Evolutionary conservation across 2,329 filamentous ascomycete species (phyloP).

Genomic region (Apiospora pterosperma): DNA sequence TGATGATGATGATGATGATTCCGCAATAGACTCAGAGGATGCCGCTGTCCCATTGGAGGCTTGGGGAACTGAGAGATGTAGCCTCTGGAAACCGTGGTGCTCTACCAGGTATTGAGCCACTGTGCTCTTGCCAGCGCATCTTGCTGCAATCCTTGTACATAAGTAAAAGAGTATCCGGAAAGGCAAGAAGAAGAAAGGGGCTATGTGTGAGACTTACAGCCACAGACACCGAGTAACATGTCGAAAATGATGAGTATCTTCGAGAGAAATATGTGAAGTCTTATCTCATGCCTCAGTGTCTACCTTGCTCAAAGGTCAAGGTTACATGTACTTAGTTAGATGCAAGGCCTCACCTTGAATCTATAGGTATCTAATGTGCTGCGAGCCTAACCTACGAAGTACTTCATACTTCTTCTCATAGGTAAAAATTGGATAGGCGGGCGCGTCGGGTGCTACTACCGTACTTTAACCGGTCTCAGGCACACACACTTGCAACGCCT

Average conservation of each 20-base stretch:
- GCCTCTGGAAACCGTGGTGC: conserved; percentile 74
- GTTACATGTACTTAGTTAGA: too few species aligned
- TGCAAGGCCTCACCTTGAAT: too few species aligned
- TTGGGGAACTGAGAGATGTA: conserved; percentile 51
- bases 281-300: background rate
- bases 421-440: background rate
- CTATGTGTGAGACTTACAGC: conserved; percentile 30
- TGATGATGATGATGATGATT: background rate
- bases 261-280: background rate
- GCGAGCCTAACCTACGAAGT: too few species aligned
- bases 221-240: conserved; percentile 49
- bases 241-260: conserved; percentile 11
- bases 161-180: conserved; percentile 10
- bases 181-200: background rate
- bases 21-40: background rate
- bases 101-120: conserved; percentile 85
- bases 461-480: conserved; percentile 3
- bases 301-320: background rate
- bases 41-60: background rate
- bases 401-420: too few species aligned
- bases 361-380: background rate
- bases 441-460: background rate
- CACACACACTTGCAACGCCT: background rate
- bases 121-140: conserved; percentile 89
- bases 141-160: conserved; percentile 52